Conservation (phyloP, 1,284 basidiomycete genomes). For the Cutaneotrichosporon spelunceum region DNA sequence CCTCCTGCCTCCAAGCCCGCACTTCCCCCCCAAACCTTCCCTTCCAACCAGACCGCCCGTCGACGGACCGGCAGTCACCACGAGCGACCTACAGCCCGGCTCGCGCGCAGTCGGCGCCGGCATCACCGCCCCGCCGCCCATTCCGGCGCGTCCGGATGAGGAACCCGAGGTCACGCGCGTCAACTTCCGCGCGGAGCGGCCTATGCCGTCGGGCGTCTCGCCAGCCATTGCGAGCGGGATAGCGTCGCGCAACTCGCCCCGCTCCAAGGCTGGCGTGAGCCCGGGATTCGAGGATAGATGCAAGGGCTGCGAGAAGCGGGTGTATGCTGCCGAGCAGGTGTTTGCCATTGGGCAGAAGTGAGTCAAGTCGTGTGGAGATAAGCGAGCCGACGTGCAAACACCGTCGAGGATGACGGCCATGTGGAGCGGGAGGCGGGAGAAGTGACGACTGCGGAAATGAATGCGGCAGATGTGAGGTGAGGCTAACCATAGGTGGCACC, state of each 20-base stretch:
- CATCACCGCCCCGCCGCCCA: background rate
- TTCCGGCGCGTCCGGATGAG: background rate
- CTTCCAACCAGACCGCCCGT: background rate
- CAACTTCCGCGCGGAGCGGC: slow-evolving; percentile 36
- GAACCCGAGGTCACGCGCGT: slow-evolving; percentile 26
- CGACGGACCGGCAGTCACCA: background rate
- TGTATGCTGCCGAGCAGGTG: slow-evolving; percentile 50
- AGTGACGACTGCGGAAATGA: too few species aligned
- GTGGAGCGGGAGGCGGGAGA: background rate
- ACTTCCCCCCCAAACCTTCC: background rate
- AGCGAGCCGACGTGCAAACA: too few species aligned
- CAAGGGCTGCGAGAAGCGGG: slow-evolving; percentile 46
- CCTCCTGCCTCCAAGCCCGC: background rate
- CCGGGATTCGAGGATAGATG: slow-evolving; percentile 39
- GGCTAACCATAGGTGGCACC: slow-evolving; percentile 42
- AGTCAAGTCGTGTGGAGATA: too few species aligned
- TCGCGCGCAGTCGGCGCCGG: slow-evolving; percentile 10
- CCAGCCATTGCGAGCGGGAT: background rate
- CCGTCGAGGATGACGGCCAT: background rate
- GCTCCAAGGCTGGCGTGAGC: slow-evolving; percentile 40
- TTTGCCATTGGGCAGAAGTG: slow-evolving; percentile 25
- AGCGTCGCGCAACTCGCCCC: slow-evolving; percentile 13
- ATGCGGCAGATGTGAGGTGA: background rate
- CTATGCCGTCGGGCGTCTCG: slow-evolving; percentile 17
- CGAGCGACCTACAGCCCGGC: background rate